Percentiles rank a stretch among this genome's conserved stretches.
Conservation (phyloP, 2,329 filamentous ascomycete genomes). For the Alternaria novae-zelandiae region DNA sequence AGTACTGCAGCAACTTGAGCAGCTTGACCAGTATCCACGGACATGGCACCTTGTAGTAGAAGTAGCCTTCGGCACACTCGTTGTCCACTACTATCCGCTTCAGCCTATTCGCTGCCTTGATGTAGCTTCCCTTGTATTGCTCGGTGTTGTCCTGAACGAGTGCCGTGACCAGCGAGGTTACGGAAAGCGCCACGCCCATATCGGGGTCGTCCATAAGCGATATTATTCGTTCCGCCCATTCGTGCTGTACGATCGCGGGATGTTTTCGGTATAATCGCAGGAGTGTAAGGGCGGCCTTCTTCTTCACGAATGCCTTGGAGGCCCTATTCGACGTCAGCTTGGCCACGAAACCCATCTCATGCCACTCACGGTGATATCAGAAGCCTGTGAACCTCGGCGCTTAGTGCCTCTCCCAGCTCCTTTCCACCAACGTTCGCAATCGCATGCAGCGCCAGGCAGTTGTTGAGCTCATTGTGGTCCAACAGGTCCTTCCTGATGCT, state of each 20-base stretch:
- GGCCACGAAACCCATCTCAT: not conserved
- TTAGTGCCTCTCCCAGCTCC: slow-evolving; percentile 96
- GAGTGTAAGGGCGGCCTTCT: slow-evolving; percentile 94
- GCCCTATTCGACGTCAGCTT: slow-evolving; percentile 57
- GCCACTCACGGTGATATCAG: slow-evolving; percentile 86
- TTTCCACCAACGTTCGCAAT: slow-evolving; percentile 97
- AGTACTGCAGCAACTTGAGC: slow-evolving; percentile 90
- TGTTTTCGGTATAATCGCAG: slow-evolving; percentile 94
- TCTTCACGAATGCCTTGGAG: slow-evolving; percentile 98
- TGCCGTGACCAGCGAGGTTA: slow-evolving; percentile 94
- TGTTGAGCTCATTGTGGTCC: slow-evolving; percentile 96
- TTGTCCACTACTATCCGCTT: slow-evolving; percentile 91
- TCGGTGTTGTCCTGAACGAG: slow-evolving; percentile 93
- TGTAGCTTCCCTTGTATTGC: slow-evolving; percentile 90
- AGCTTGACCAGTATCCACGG: slow-evolving; percentile 98
- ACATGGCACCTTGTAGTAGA: slow-evolving; percentile 99
- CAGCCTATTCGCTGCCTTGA: slow-evolving; percentile 87
- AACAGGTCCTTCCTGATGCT: slow-evolving; percentile 95
- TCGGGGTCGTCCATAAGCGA: slow-evolving; percentile 98
- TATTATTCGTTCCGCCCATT: slow-evolving; percentile 98
- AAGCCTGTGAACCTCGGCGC: slow-evolving; percentile 87
- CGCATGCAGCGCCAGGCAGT: slow-evolving; percentile 93
- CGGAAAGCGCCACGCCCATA: slow-evolving; percentile 90
- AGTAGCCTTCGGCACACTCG: slow-evolving; percentile 87
- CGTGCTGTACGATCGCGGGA: slow-evolving; percentile 89